These are phyloP conservation scores for Aspergillus sp. DNA, from an alignment of 2,329 filamentous ascomycete genomes.

Conservation along the genomic window DNA sequence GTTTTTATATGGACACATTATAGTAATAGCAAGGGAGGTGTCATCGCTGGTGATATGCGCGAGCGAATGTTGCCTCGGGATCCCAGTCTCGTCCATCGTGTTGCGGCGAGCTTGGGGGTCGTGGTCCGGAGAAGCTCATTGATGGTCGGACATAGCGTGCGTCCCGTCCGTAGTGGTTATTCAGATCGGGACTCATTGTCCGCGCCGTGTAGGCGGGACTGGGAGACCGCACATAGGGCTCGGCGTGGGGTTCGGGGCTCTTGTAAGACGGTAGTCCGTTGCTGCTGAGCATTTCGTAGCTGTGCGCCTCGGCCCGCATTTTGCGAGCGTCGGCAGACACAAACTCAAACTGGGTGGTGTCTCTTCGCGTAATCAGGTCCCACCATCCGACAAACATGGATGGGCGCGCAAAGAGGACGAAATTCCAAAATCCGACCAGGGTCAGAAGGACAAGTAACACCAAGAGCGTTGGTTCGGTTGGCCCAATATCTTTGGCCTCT, in stretches of 20 bases:
- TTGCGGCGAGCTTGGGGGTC: conserved; percentile 42
- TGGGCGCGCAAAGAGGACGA: conserved; percentile 78
- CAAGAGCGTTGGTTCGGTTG: conserved; percentile 76
- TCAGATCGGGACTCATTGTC: conserved; percentile 25
- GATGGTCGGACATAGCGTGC: conserved; percentile 53
- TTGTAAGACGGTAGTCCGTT: conserved; percentile 30
- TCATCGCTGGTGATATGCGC: conserved; percentile 16
- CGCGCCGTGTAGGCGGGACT: conserved; percentile 21
- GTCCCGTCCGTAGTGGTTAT: conserved; percentile 45
- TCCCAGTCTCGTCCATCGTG: conserved; percentile 39
- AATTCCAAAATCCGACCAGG: conserved; percentile 83
- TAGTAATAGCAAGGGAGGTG: background rate
- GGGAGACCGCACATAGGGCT: conserved; percentile 36
- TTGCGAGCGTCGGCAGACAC: conserved; percentile 81
- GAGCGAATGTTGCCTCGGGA: conserved; percentile 42
- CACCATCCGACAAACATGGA: conserved; percentile 87
- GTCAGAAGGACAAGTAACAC: conserved; percentile 83
- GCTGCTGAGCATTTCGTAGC: conserved; percentile 75
- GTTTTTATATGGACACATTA: conserved; percentile 8
- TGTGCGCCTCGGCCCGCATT: conserved; percentile 66
- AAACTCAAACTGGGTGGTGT: conserved; percentile 71
- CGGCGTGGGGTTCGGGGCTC: conserved; percentile 40
- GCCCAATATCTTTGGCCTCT: conserved; percentile 64
- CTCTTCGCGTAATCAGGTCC: conserved; percentile 61
- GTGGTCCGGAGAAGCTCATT: conserved; percentile 54